Conservation (phyloP, 441 rosid genomes). For the Euphorbia schlechtendalii region DNA sequence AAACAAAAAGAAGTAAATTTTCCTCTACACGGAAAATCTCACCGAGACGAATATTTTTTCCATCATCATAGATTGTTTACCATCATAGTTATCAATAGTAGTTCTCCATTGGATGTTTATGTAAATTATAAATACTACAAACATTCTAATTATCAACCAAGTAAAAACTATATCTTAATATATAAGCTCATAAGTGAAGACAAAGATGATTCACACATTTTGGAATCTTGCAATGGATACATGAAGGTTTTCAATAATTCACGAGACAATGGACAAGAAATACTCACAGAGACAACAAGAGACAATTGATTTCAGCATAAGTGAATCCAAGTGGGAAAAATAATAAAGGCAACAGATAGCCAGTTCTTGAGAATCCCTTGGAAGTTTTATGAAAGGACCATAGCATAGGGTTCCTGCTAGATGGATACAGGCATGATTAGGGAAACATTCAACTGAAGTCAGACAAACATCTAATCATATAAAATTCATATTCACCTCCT, state of each 20-base stretch:
- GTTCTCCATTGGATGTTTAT: too few relatives aligned
- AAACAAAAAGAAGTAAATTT: too few relatives aligned
- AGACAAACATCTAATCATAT: constrained; percentile 8
- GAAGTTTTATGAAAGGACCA: constrained; percentile 75
- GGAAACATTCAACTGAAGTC: constrained; percentile 15
- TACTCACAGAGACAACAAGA: constrained; percentile 69
- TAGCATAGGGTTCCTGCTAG: constrained; percentile 40
- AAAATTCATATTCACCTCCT: constrained; percentile 38
- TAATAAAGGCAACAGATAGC: constrained; percentile 64
- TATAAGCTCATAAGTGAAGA: background rate
- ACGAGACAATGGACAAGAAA: background rate
- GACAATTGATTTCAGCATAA: constrained; percentile 53
- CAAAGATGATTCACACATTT: background rate
- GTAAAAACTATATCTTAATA: constrained; percentile 5
- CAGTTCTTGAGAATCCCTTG: constrained; percentile 61
- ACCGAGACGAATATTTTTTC: too few relatives aligned
- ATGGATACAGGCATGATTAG: constrained; percentile 16
- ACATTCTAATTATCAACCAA: background rate
- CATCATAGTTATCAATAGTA: too few relatives aligned
- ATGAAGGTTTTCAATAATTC: background rate
- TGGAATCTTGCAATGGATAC: background rate
- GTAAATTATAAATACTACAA: background rate
- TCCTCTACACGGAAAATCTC: too few relatives aligned
- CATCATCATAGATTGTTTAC: too few relatives aligned
- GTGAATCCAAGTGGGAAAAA: constrained; percentile 47